Conservation (phyloP, 2,329 filamentous ascomycete genomes). For the Hypoxylon sp. region DNA sequence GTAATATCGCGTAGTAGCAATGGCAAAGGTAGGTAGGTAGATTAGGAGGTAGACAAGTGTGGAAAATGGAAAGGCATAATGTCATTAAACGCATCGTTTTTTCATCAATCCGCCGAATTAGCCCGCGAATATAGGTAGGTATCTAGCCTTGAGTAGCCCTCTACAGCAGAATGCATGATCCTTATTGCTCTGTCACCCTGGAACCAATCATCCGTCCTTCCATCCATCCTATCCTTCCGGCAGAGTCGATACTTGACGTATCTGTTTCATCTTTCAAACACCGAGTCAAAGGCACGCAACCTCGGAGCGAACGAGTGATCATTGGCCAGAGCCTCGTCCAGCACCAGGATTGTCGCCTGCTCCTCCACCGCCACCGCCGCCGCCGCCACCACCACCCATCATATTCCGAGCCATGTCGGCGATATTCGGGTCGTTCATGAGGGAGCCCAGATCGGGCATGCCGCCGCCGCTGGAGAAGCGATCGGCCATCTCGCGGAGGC, state of each 20-base stretch:
- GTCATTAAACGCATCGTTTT: no score
- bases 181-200: conserved; percentile 4
- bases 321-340: conserved; percentile 37
- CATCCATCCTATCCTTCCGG: neutral
- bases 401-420: conserved; percentile 74
- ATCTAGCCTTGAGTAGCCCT: no score
- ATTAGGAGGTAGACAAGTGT: no score
- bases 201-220: neutral
- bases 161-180: no score
- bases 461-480: conserved; percentile 79
- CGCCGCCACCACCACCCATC: conserved; percentile 46
- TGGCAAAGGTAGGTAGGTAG: no score
- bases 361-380: conserved; percentile 3
- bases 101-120: no score
- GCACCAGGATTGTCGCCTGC: conserved; percentile 33
- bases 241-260: no score
- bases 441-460: conserved; percentile 83
- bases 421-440: conserved; percentile 94
- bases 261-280: neutral
- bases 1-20: no score
- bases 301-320: conserved; percentile 10
- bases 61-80: no score
- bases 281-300: neutral
- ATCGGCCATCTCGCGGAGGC: conserved; percentile 85
- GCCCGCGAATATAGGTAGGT: no score